Evolutionary conservation across 2,329 filamentous ascomycete species (phyloP), one percentile per base, ranked within the genome.

Genomic region (Aspergillus proliferans): DNA sequence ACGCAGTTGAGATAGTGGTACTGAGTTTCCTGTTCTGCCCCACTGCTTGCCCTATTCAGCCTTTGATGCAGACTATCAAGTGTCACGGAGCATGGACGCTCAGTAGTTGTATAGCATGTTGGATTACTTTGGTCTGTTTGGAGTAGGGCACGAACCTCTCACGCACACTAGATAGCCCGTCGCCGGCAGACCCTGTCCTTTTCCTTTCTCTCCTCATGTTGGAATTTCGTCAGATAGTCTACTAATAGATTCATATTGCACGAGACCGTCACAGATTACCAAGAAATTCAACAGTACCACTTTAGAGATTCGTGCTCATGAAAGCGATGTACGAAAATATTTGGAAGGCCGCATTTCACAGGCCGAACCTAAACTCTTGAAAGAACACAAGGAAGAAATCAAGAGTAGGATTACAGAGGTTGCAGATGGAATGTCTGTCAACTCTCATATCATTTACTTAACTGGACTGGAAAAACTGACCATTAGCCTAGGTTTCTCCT

Each of bases 251-350:
- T n/a, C n/a, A n/a, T n/a, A n/a, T n/a, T n/a, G n/a, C n/a, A n/a
- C n/a, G n/a, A n/a, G n/a, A n/a, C n/a, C n/a, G n/a, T n/a, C n/a
- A n/a, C n/a, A 60, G 2, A 65, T 66, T 24, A 18, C 36, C 3
- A 15, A 47, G 7, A n/a, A 24, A 21, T 64, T 70, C 30, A 6
- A 53, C 9, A 42, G 42, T 3, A 50, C 43, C 8, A 2, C 42
- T 3, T 42, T 64, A 6, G 61, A 71, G 45, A 70, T 74, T 5
- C 54, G 51, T n/a, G 71, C 68, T 4, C 47, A n/a, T 1, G 47
- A 62, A 9, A 53, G 59, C 1, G 71, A 74, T 53, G 53, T 71
- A 18, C 9, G 40, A 15, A 56, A 36, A 41, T 72, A 68, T 45
- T 30, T 71, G 2, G 50, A 15, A 58, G 4, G 50, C 43, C 24